Evolutionary conservation across 2,329 filamentous ascomycete species (phyloP), one percentile per base, ranked within the genome.

Genomic region (Dothidotthia symphoricarpi): DNA sequence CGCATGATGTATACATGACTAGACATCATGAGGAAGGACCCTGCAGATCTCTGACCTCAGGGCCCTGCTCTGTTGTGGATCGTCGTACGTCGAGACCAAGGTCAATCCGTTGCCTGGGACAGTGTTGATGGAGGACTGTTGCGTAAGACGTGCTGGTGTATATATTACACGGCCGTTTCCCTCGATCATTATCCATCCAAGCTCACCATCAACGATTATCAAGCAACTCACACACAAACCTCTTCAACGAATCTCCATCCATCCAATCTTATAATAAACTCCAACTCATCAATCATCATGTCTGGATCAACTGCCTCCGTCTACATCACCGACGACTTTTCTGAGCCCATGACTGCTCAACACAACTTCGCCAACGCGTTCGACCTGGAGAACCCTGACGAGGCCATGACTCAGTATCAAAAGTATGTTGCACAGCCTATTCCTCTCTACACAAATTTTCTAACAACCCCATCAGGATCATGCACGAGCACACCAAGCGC

Each of bases 401-500:
- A 48, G 1, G 61, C 72, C 31, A 71, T 72, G 65, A 58, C 58
- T 9, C 61, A 60, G 4, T 75, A 75, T 41, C 64, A 70, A 45
- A 69, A 64, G 71, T 73, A 59, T 41, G 63, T 54, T 25, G 2
- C 9, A 6, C 5, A 16, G 4, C 5, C 14, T n/a, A 5, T 17
- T 16, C n/a, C 14, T 16, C 27, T 28, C 12, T 27, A 14, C 35
- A 25, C 36, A 32, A 5, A n/a, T n/a, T 10, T 2, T 24, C 45
- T 59, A 51, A 61, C 32, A 17, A 0, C 10, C 6, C 3, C 4
- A 3, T 31, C n/a, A 74, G 71, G 33, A 63, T 74, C 34, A 74
- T 75, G 71, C 72, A 74, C 43, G 66, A 73, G 46, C 72, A 75
- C 60, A 75, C 72, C 47, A 72, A 71, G 57, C 66, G 66, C 34